Base-by-base conservation (phyloP, 2,329 filamentous ascomycete genomes). In the Phialophora chinensis region DNA sequence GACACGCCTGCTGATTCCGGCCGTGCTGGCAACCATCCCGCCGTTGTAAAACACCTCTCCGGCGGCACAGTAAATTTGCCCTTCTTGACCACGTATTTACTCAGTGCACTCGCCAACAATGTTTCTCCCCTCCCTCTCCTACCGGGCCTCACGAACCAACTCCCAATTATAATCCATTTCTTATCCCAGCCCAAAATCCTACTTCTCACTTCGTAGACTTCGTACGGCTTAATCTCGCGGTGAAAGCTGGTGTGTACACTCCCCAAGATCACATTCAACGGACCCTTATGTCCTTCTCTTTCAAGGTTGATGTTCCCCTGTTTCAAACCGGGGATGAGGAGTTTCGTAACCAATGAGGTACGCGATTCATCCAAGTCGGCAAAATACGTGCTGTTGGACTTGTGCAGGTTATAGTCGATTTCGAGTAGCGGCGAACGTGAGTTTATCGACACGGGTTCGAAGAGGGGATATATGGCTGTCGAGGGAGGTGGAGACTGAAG, bases 11-110 rank as follows among this genome's bases (percentile, higher is more conserved):
- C 17, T 63, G 58, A 47, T 55, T n/a, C 88, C 0, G 92, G 92
- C 56, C 88, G 84, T 65, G 85, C 80, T 0, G 95, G 95, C 59
- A 98, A 80, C 75, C 97, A 81, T 1, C 88, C 88, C 58, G 89
- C 90, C 42, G 89, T 86, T 52, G 86, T 83, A 29, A 98, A 82
- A 7, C 94, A 83, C 55, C 91, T 83, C 72, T 93, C 90, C 0
- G 95, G 93, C 70, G 93, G 88, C 3, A 98, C 87, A 0, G 94
- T 98, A 73, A 95, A 83, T 27, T 94, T 84, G 0, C 90, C 91
- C 63, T 92, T 84, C 81, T 94, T 94, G 76, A 92, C 88, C 49
- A 94, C 91, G 77, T 94, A 94, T 81, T 93, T 93, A 80, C 86
- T 89, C 52, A 94, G 78, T 0, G 88, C 88, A 0, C 89, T 89